Evolutionary conservation across 192 early-diverging fungal genomes (phyloP), one percentile per base, ranked within the genome.

Genomic region (Backusella parvicylindrica): DNA sequence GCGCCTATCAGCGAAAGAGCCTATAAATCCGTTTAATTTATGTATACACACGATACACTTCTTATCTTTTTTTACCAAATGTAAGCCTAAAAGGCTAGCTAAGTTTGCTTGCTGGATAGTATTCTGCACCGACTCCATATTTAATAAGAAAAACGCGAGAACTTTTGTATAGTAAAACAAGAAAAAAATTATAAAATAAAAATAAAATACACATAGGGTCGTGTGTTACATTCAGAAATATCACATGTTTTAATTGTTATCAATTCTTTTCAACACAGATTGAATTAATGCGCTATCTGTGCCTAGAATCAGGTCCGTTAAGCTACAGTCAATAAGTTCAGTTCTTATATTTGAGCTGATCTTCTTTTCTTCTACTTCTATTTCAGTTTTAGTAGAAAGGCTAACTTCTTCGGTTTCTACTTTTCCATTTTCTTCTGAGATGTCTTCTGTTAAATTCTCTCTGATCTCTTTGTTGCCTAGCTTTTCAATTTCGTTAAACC

Each of bases 1-100:
- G 83, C 80, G 11, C 81, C 86, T 70, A 85, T 71, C 16, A 88
- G 79, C 38, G 83, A 77, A 28, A 88, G 67, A 11, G 76, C 80
- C 86, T 88, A 79, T 1, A 49, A 50, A 66, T 18, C 8, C 15
- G 28, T 15, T 50, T 38, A 64, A 18, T 50, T 5, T 33, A n/a
- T 64, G 63, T 31, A n/a, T n/a, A 16, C 33, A 32, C 28, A 36
- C 23, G 60, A 3, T 33, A 3, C 8, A 23, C 13, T 60, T 72
- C 16, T 30, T 37, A 11, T 26, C 28, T 26, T 9, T 60, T n/a
- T 63, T 23, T 76, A 81, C 79, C 63, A 81, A 64, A 23, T 81
- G 79, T 53, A 81, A 28, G 5, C 79, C 72, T n/a, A 81, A 65
- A 16, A 81, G 40, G 30, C 65, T 74, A 12, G 79, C 75, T 2